Conservation (phyloP, 192 early-diverging fungal genomes). For the Glomus cerebriforme region DNA sequence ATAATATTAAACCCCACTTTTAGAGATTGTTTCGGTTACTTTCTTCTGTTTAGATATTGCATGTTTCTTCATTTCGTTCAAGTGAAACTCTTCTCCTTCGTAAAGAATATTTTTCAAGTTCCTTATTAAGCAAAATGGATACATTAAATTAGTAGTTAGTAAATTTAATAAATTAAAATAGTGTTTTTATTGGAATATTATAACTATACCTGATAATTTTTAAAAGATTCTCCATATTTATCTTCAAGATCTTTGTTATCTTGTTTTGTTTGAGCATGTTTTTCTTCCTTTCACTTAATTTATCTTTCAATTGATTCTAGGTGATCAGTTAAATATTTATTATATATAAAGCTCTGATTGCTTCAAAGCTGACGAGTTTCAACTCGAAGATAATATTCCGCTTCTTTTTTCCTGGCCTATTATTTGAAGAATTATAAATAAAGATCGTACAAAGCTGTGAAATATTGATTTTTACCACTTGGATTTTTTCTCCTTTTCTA, state of each 20-base stretch:
- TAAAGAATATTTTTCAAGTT: slow-evolving; percentile 60
- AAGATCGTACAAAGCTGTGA: background rate
- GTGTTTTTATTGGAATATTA: slow-evolving; percentile 7
- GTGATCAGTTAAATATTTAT: background rate
- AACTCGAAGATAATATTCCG: slow-evolving; percentile 72
- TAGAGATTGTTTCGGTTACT: slow-evolving; percentile 63
- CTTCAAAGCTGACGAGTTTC: slow-evolving; percentile 78
- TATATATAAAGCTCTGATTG: slow-evolving; percentile 54
- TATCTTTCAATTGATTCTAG: slow-evolving; percentile 54
- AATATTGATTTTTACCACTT: slow-evolving; percentile 59
- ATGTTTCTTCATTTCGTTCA: slow-evolving; percentile 87
- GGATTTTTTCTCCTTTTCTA: slow-evolving; percentile 82
- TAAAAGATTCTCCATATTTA: slow-evolving; percentile 51
- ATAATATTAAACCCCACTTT: slow-evolving; percentile 38
- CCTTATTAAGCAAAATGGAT: slow-evolving; percentile 24
- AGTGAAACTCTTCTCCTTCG: slow-evolving; percentile 81
- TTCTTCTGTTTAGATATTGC: slow-evolving; percentile 79
- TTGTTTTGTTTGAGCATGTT: slow-evolving; percentile 61
- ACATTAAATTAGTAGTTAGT: background rate
- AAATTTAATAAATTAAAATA: background rate
- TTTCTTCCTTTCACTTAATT: slow-evolving; percentile 60
- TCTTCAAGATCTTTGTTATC: slow-evolving; percentile 66
- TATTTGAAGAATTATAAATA: background rate
- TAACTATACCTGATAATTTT: slow-evolving; percentile 60
- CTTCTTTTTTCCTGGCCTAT: slow-evolving; percentile 77